Conservation (phyloP, 768 basidiomycete genomes). For the Rhodosporidiobolus odoratus region DNA sequence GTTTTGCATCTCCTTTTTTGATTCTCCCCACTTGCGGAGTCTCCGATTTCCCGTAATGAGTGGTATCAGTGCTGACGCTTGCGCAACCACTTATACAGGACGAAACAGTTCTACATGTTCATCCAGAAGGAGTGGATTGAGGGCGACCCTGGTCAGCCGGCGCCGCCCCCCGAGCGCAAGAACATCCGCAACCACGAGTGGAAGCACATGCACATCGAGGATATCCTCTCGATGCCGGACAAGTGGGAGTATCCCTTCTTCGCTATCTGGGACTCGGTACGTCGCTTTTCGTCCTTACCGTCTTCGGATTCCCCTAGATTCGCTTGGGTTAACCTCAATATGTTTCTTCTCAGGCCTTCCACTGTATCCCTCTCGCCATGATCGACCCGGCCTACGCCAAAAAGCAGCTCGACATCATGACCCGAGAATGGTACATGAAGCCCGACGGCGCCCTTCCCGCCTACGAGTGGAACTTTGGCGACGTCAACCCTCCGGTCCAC, state of each 20-base stretch:
- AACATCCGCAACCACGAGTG: constrained; percentile 85
- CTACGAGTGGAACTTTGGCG: constrained; percentile 92
- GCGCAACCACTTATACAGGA: constrained; percentile 46
- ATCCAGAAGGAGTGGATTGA: constrained; percentile 94
- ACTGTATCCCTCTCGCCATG: constrained; percentile 93
- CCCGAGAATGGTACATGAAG: constrained; percentile 96
- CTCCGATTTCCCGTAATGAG: not conserved
- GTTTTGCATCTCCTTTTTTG: constrained; percentile 17
- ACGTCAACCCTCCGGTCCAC: constrained; percentile 98
- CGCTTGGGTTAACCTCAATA: not conserved
- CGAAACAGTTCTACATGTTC: constrained; percentile 94
- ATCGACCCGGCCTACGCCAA: constrained; percentile 94
- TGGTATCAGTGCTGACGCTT: not conserved
- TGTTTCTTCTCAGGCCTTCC: constrained; percentile 89
- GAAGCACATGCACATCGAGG: constrained; percentile 91
- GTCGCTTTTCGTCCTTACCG: not conserved
- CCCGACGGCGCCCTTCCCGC: constrained; percentile 98
- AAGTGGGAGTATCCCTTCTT: constrained; percentile 99
- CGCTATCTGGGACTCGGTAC: constrained; percentile 57
- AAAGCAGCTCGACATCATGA: constrained; percentile 91
- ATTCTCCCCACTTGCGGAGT: not conserved
- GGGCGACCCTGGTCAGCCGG: constrained; percentile 90
- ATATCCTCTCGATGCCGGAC: constrained; percentile 97
- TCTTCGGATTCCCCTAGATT: not conserved
- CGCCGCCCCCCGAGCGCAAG: constrained; percentile 85